These are phyloP conservation scores for Kodamaea kaohsiungensis DNA, from an alignment of 805 yeast species.

Conservation along the genomic window DNA sequence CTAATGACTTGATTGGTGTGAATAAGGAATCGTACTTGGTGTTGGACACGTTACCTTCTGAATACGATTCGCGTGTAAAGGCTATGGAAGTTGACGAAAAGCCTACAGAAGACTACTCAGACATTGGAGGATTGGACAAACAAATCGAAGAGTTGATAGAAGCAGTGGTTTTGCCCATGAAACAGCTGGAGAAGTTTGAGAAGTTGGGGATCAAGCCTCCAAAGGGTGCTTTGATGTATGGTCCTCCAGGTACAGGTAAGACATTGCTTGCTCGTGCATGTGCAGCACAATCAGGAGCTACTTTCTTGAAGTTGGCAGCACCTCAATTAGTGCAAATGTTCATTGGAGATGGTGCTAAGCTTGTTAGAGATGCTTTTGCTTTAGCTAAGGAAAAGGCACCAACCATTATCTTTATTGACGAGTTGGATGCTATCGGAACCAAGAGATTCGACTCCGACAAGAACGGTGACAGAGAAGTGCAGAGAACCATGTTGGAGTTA, in stretches of 20 bases:
- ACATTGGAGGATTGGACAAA: slow-evolving; percentile 97
- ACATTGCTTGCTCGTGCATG: slow-evolving; percentile 49
- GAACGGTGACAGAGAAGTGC: slow-evolving; percentile 49
- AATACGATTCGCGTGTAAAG: slow-evolving; percentile 95
- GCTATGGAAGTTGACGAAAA: slow-evolving; percentile 99
- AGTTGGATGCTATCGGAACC: slow-evolving; percentile 49
- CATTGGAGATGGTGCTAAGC: slow-evolving; percentile 49
- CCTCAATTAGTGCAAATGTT: slow-evolving; percentile 50
- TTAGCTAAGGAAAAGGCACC: slow-evolving; percentile 50
- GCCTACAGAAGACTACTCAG: slow-evolving; percentile 95
- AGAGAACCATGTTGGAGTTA: slow-evolving; percentile 50
- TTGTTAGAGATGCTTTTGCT: slow-evolving; percentile 48
- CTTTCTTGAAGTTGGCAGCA: slow-evolving; percentile 46
- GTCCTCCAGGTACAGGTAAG: slow-evolving; percentile 52
- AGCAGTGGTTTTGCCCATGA: slow-evolving; percentile 98
- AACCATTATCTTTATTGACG: slow-evolving; percentile 47
- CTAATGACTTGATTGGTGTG: slow-evolving; percentile 97
- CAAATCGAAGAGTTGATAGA: slow-evolving; percentile 98
- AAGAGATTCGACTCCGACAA: slow-evolving; percentile 47
- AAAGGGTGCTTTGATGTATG: slow-evolving; percentile 49
- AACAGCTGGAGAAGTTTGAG: slow-evolving; percentile 95
- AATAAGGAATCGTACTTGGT: slow-evolving; percentile 94
- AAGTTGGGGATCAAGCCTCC: slow-evolving; percentile 82
- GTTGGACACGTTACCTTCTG: slow-evolving; percentile 93
- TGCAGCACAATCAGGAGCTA: slow-evolving; percentile 49